Conservation (phyloP, 805 yeast genomes). For the Candida ponderosae region DNA sequence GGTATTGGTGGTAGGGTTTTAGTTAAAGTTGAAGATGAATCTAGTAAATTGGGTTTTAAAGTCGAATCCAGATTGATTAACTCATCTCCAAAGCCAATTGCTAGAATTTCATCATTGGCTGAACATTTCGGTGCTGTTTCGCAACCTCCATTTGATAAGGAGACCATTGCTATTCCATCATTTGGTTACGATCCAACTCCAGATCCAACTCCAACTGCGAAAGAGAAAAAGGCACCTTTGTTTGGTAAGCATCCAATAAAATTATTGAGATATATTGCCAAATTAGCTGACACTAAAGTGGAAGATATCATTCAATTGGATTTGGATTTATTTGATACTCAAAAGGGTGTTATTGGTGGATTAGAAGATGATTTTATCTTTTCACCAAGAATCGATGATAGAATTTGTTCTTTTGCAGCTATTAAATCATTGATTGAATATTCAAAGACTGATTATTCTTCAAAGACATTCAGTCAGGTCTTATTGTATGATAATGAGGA, state of each 20-base stretch:
- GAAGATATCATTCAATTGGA: conserved; percentile 62
- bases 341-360: conserved; percentile 74
- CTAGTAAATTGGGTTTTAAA: conserved; percentile 20
- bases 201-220: conserved; percentile 45
- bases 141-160: conserved; percentile 64
- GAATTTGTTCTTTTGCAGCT: conserved; percentile 75
- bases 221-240: conserved; percentile 56
- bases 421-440: conserved; percentile 46
- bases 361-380: conserved; percentile 66
- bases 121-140: conserved; percentile 78
- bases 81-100: conserved; percentile 63
- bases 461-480: conserved; percentile 42
- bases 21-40: conserved; percentile 30
- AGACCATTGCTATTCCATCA: conserved; percentile 73
- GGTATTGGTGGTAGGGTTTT: conserved; percentile 78
- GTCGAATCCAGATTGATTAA: conserved; percentile 39
- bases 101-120: conserved; percentile 77
- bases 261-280: conserved; percentile 62
- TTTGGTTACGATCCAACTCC: conserved; percentile 44
- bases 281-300: conserved; percentile 49
- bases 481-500: conserved; percentile 77
- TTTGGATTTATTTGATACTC: conserved; percentile 74
- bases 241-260: conserved; percentile 61
- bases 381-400: conserved; percentile 81
- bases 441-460: conserved; percentile 25